Conservation (phyloP, 257 asterid species). For the Schizonepeta tenuifolia region DNA sequence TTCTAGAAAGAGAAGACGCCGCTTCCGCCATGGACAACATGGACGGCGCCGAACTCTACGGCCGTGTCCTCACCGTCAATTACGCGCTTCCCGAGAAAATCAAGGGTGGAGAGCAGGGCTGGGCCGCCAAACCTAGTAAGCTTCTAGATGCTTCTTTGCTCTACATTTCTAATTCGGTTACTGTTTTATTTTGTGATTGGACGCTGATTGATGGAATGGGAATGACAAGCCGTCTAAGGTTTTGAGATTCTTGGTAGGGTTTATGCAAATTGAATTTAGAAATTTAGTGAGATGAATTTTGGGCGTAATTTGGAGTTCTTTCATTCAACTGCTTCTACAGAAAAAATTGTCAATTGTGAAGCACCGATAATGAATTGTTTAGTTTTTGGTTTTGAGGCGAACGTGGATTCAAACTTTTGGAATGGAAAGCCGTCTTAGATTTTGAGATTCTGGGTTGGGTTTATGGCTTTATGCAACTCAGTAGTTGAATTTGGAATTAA, state of each 20-base stretch:
- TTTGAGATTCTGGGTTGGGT: slow-evolving; percentile 14
- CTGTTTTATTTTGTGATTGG: background rate
- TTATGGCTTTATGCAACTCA: slow-evolving; percentile 13
- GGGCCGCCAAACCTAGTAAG: slow-evolving; percentile 99
- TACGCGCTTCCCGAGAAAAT: slow-evolving; percentile 91
- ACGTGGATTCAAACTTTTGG: background rate
- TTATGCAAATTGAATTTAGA: slow-evolving; percentile 5
- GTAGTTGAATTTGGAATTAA: background rate
- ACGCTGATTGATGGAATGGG: slow-evolving; percentile 14
- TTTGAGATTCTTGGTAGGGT: slow-evolving; percentile 13
- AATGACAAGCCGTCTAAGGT: background rate
- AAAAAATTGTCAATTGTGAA: background rate
- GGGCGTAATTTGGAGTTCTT: background rate
- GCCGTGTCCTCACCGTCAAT: slow-evolving; percentile 91
- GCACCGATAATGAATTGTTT: background rate
- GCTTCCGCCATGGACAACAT: slow-evolving; percentile 96
- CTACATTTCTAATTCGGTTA: background rate
- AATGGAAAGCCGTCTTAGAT: slow-evolving; percentile 11
- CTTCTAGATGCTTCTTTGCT: background rate
- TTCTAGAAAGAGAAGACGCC: slow-evolving; percentile 91
- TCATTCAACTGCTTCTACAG: background rate
- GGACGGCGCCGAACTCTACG: slow-evolving; percentile 98
- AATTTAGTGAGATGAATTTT: background rate
- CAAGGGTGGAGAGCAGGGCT: slow-evolving; percentile 96
- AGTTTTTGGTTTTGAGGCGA: background rate